phyloP scores from a whole-genome alignment of 2,329 filamentous ascomycete genomes.

The Teratosphaeria viscida region DNA sequence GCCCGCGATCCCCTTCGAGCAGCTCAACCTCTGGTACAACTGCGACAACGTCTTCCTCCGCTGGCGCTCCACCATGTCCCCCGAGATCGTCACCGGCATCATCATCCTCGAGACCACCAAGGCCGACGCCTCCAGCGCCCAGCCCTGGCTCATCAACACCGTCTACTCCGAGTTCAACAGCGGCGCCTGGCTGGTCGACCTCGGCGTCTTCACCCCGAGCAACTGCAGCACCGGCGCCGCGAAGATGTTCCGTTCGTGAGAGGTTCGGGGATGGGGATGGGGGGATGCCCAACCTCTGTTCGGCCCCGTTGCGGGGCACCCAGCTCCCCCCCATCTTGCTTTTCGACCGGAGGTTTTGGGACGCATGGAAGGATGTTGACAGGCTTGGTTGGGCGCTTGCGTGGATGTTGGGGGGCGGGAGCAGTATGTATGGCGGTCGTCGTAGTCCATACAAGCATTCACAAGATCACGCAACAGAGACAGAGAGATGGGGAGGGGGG shows the following conservation, averaged over 20 bases:
- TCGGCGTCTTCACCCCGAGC: conserved; percentile 19
- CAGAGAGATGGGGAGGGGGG: background rate
- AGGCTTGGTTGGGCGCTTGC: background rate
- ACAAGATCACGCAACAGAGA: background rate
- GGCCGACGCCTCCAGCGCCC: conserved; percentile 5
- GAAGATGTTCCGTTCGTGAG: conserved; percentile 5
- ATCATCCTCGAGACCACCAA: conserved; percentile 19
- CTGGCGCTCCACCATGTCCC: conserved; percentile 12
- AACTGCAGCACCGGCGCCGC: conserved; percentile 11
- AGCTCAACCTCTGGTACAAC: conserved; percentile 22
- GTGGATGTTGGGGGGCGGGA: background rate
- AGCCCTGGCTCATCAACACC: conserved; percentile 22
- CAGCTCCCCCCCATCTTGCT: too few relatives aligned
- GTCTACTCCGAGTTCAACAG: conserved; percentile 27
- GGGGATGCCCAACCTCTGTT: too few relatives aligned
- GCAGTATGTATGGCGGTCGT: background rate
- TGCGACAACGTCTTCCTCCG: conserved; percentile 23
- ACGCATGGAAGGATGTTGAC: too few relatives aligned
- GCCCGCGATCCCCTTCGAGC: conserved; percentile 21
- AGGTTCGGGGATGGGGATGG: background rate
- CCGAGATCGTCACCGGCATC: conserved; percentile 18
- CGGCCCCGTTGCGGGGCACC: too few relatives aligned
- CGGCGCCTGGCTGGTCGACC: conserved; percentile 24
- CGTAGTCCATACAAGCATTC: background rate
- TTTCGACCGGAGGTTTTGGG: too few relatives aligned